Percentiles rank a stretch among this genome's conserved stretches.
These are phyloP conservation scores for Suhomyces coccinellae DNA, from an alignment of 1,139 yeast genomes.

Conservation along the genomic window DNA sequence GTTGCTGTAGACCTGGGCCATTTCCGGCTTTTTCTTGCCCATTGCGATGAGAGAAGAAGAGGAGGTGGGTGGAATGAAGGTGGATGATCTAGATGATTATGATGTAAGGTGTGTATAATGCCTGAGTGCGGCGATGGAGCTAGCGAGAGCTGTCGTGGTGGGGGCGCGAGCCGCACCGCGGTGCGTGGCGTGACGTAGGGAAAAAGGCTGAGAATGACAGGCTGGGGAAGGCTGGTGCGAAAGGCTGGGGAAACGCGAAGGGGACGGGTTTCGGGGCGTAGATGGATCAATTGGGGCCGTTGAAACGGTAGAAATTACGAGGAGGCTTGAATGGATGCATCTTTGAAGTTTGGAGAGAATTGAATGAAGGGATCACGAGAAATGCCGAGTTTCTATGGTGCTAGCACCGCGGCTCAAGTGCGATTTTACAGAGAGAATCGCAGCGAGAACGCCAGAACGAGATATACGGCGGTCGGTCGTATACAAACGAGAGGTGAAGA, in stretches of 20 bases:
- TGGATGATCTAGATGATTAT: not conserved
- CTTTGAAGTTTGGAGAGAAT: too few relatives aligned
- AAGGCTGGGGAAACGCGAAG: not conserved
- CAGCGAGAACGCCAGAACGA: too few relatives aligned
- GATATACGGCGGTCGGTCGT: too few relatives aligned
- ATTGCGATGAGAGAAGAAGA: conserved; percentile 16
- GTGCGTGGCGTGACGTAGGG: not conserved
- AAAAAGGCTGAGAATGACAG: not conserved
- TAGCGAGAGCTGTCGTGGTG: not conserved
- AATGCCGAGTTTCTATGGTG: too few relatives aligned
- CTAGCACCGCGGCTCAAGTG: too few relatives aligned
- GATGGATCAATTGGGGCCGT: too few relatives aligned
- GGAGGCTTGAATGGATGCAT: too few relatives aligned
- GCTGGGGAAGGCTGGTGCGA: not conserved
- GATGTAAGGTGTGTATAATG: not conserved
- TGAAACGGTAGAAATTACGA: too few relatives aligned
- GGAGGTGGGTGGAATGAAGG: not conserved
- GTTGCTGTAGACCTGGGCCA: conserved; percentile 57
- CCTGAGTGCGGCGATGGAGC: not conserved
- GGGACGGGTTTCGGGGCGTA: not conserved
- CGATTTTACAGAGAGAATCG: too few relatives aligned
- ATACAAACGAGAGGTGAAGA: too few relatives aligned
- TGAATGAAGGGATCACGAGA: too few relatives aligned
- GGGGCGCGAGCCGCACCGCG: not conserved
- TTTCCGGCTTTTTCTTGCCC: conserved; percentile 53